Conservation (phyloP, 2,329 filamentous ascomycete species). For the Colletotrichum costaricense region DNA sequence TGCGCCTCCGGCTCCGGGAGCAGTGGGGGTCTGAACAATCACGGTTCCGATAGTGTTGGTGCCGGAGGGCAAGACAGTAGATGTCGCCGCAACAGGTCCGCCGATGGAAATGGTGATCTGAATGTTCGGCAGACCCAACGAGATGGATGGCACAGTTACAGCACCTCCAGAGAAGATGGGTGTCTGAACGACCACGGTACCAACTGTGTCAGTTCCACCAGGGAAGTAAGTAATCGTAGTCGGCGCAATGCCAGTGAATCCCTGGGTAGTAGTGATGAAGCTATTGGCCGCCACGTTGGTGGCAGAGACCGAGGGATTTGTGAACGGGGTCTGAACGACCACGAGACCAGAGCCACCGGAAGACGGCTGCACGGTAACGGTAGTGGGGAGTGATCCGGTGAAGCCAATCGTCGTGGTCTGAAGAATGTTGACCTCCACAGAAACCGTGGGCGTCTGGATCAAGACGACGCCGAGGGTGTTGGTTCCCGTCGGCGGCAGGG, state of each 20-base stretch:
- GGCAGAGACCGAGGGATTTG: not conserved
- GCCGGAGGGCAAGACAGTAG: not conserved
- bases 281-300: not conserved
- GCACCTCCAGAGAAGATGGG: slow-evolving; percentile 18
- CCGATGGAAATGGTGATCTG: not conserved
- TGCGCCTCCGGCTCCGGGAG: not conserved
- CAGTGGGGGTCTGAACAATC: slow-evolving; percentile 10
- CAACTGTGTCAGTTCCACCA: slow-evolving; percentile 1
- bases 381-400: slow-evolving; percentile 12
- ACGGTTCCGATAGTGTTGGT: not conserved
- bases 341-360: slow-evolving; percentile 27
- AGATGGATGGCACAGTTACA: not conserved
- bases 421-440: slow-evolving; percentile 9
- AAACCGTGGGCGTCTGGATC: slow-evolving; percentile 25
- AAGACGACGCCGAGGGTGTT: slow-evolving; percentile 19
- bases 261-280: slow-evolving; percentile 23
- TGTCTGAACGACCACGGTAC: slow-evolving; percentile 30
- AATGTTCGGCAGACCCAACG: not conserved
- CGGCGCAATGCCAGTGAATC: slow-evolving; percentile 17
- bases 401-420: slow-evolving; percentile 24
- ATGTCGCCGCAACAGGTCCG: not conserved
- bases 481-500: slow-evolving; percentile 15
- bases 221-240: slow-evolving; percentile 22
- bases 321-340: slow-evolving; percentile 27
- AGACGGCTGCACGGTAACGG: slow-evolving; percentile 25